Conservation (phyloP, 1,284 basidiomycete species). For the Leucoagaricus sp. region DNA sequence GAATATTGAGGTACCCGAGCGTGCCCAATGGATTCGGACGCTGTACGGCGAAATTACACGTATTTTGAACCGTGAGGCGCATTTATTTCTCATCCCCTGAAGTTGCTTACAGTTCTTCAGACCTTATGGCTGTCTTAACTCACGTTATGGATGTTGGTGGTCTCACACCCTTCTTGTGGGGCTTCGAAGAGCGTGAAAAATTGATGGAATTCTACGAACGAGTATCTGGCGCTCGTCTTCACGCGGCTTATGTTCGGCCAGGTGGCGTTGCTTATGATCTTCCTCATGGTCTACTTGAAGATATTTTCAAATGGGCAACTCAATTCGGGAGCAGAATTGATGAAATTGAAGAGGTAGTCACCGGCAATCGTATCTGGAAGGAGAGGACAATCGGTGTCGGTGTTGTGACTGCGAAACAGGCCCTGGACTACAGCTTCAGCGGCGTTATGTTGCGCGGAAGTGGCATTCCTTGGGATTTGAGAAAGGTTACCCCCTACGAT, state of each 20-base stretch:
- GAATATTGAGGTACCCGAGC: slow-evolving; percentile 98
- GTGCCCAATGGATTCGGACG: slow-evolving; percentile 98
- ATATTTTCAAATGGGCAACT: slow-evolving; percentile 98
- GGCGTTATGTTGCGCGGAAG: slow-evolving; percentile 97
- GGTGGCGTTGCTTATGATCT: slow-evolving; percentile 98
- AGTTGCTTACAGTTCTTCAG: slow-evolving; percentile 34
- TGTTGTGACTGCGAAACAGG: slow-evolving; percentile 89
- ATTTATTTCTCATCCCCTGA: background rate
- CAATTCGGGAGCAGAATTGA: slow-evolving; percentile 92
- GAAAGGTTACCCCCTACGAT: slow-evolving; percentile 94
- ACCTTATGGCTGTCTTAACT: slow-evolving; percentile 97
- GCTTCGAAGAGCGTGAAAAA: slow-evolving; percentile 99
- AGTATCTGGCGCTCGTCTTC: slow-evolving; percentile 95
- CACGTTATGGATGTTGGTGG: slow-evolving; percentile 98
- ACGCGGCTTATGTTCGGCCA: slow-evolving; percentile 97
- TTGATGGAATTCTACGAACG: slow-evolving; percentile 99
- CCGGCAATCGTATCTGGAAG: slow-evolving; percentile 98
- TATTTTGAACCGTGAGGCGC: slow-evolving; percentile 82
- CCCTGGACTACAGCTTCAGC: slow-evolving; percentile 92
- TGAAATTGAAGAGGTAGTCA: slow-evolving; percentile 98
- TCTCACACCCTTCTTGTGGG: slow-evolving; percentile 98
- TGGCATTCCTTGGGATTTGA: slow-evolving; percentile 94
- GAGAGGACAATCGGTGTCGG: slow-evolving; percentile 92
- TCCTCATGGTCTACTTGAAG: slow-evolving; percentile 94
- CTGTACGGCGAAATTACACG: slow-evolving; percentile 98